phyloP scores from a whole-genome alignment of 108 stramenopile species.

The Seminavis robusta region DNA sequence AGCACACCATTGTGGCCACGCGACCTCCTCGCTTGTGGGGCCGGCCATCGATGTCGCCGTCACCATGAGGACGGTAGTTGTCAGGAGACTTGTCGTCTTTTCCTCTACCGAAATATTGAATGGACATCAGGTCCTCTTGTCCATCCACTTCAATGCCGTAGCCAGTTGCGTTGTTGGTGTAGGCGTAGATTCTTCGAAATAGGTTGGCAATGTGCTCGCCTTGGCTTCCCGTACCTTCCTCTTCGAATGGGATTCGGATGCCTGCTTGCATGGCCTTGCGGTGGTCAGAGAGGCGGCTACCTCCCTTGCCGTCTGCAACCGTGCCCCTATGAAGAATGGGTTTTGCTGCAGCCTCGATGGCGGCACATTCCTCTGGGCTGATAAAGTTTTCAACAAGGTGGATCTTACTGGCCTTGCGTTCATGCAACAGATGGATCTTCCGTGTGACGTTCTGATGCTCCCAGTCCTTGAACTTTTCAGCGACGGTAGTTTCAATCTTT shows the following conservation, averaged over 20 bases:
- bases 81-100: constrained; percentile 67
- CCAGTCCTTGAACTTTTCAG: too few relatives aligned
- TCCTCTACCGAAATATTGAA: constrained; percentile 82
- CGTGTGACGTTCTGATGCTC: constrained; percentile 21
- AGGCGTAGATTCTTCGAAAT: constrained; percentile 63
- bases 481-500: constrained; percentile 46
- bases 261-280: constrained; percentile 86
- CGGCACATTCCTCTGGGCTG: constrained; percentile 70
- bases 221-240: constrained; percentile 46
- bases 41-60: constrained; percentile 74
- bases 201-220: constrained; percentile 62
- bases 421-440: constrained; percentile 52
- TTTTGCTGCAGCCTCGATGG: constrained; percentile 51
- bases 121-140: constrained; percentile 83
- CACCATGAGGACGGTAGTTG: constrained; percentile 89
- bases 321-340: constrained; percentile 64
- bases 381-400: constrained; percentile 75
- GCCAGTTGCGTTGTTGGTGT: constrained; percentile 66
- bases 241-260: constrained; percentile 50
- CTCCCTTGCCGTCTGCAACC: constrained; percentile 83
- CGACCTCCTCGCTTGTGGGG: constrained; percentile 64
- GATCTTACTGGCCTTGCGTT: constrained; percentile 64
- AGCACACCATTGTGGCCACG: constrained; percentile 94
- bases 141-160: constrained; percentile 64
- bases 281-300: constrained; percentile 49